A percentile compares a stretch with the other conserved stretches of the same genome.
These are phyloP conservation scores for Aspergillus funiculosus DNA, from an alignment of 495 filamentous ascomycete genomes.

Conservation along the genomic window DNA sequence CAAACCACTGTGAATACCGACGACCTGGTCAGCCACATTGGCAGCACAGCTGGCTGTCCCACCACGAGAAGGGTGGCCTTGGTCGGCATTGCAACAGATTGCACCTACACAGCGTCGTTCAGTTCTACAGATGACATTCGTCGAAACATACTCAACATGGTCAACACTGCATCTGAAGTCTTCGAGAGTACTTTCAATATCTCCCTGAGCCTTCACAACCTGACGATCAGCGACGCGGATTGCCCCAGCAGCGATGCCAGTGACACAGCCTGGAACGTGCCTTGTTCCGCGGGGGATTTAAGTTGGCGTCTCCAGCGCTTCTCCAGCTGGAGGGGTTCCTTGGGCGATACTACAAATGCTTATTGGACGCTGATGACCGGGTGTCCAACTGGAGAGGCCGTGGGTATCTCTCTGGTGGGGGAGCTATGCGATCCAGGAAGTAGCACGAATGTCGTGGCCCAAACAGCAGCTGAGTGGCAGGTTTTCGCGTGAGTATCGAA, in stretches of 20 bases:
- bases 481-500: conserved; percentile 65
- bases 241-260: conserved; percentile 60
- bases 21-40: conserved; percentile 51
- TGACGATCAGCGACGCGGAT: conserved; percentile 59
- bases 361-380: conserved; percentile 87
- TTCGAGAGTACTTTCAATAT: conserved; percentile 88
- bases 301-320: conserved; percentile 72
- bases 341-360: conserved; percentile 60
- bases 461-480: conserved; percentile 76
- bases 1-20: conserved; percentile 10
- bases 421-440: conserved; percentile 67
- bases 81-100: conserved; percentile 88
- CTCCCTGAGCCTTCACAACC: conserved; percentile 71
- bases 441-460: conserved; percentile 77
- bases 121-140: conserved; percentile 50
- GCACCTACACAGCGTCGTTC: conserved; percentile 68
- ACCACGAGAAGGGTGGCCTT: conserved; percentile 71
- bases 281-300: conserved; percentile 56
- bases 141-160: conserved; percentile 64
- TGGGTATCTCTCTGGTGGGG: conserved; percentile 84
- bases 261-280: conserved; percentile 68
- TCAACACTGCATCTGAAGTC: conserved; percentile 74
- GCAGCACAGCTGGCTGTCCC: conserved; percentile 70
- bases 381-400: conserved; percentile 69
- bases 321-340: conserved; percentile 66